phyloP scores from a whole-genome alignment of 108 stramenopile genomes.

The Skeletonema costatum region DNA sequence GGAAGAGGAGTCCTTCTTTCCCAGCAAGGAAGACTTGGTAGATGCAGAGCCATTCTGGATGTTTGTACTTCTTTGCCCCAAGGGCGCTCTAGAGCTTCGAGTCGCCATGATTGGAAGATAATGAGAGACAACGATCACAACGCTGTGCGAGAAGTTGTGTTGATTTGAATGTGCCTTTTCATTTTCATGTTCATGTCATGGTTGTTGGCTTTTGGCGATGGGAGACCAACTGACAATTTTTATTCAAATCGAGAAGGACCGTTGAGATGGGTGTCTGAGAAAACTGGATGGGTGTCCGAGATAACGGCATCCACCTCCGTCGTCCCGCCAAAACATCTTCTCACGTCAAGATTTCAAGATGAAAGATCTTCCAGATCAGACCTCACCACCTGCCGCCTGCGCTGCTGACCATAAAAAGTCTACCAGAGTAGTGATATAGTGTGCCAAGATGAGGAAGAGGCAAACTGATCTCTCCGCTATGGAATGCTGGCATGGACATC shows the following conservation, averaged over 20 bases:
- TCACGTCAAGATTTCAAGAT: too few relatives aligned
- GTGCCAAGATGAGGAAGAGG: neutral
- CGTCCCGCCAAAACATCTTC: too few relatives aligned
- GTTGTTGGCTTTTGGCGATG: neutral
- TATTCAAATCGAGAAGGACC: neutral
- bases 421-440: too few relatives aligned
- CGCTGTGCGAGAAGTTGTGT: neutral
- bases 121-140: neutral
- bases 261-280: neutral
- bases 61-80: constrained; percentile 26
- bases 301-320: neutral
- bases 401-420: too few relatives aligned
- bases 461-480: neutral
- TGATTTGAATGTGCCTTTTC: neutral
- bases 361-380: too few relatives aligned
- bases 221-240: neutral
- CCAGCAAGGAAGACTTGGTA: constrained; percentile 7
- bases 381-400: too few relatives aligned
- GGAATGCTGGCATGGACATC: neutral
- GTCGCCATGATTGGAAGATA: constrained; percentile 5
- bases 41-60: constrained; percentile 12
- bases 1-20: constrained; percentile 26
- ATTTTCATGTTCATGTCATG: neutral
- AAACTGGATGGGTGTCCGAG: neutral
- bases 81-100: constrained; percentile 24